Base-by-base conservation (phyloP, 129 eudicot species). In the Lactuca saligna region DNA sequence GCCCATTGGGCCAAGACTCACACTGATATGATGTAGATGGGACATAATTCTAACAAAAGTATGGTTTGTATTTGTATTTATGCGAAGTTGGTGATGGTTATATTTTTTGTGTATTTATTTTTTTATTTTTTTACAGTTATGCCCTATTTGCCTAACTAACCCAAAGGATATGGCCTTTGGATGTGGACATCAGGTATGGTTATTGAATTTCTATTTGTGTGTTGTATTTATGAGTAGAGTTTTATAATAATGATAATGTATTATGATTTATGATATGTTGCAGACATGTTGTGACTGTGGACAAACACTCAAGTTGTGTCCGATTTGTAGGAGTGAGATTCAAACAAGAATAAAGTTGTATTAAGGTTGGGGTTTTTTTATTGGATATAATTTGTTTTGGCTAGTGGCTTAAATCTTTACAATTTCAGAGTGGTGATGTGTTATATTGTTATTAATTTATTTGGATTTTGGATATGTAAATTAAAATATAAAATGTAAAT, bases 211-310 rank as follows among this genome's bases (percentile, higher is more conserved):
- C 29, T n/a, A 4, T 2, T 46, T 46, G 4, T 3, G 3, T 46
- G 4, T 46, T 46, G 12, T 46, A 1, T 12, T 11, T 46, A 35
- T 35, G 38, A 6, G 6, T 35, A 46, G 15, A 46, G 6, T 55
- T 54, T 7, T 20, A 15, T n/a, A 33, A 61, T 68, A 59, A 25
- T 25, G 1, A 25, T 25, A 25, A 53, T 34, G 31, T 70, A 11
- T 13, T 63, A 17, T 60, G 57, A 60, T n/a, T n/a, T 62, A 41
- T 70, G 16, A 11, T 69, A 20, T 57, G 55, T 63, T 62, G 65
- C 87, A 94, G 99, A 94, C 99, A 15, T 94, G 99, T 73, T 60
- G 85, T 32, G 97, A 90, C 8, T 94, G 99, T 75, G 99, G 99
- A 20, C 68, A 83, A 68, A 69, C 81, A 12, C 93, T 94, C 32